A percentile compares a stretch with the other conserved stretches of the same genome.
Conservation (phyloP, 2,329 filamentous ascomycete genomes). For the Curvularia lunata region DNA sequence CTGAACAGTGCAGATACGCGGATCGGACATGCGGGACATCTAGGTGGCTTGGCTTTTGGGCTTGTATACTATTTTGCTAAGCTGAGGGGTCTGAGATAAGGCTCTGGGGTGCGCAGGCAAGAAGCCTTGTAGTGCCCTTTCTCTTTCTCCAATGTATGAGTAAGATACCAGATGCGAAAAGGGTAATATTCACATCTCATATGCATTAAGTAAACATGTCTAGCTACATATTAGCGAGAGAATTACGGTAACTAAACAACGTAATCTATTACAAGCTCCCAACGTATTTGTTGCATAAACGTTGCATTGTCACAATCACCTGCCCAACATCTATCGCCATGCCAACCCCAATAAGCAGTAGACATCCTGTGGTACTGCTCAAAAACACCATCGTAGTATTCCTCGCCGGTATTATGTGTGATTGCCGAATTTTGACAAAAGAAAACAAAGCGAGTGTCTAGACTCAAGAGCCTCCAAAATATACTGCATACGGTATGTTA, state of each 20-base stretch:
- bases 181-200: background rate
- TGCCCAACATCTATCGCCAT: background rate
- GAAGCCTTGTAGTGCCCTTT: background rate
- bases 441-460: background rate
- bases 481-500: constrained; percentile 1
- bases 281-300: background rate
- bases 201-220: background rate
- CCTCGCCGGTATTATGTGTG: background rate
- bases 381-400: background rate
- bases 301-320: background rate
- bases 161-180: background rate
- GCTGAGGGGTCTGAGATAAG: constrained; percentile 26
- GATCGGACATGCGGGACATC: constrained; percentile 53
- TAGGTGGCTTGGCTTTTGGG: constrained; percentile 54
- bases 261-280: constrained; percentile 7
- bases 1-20: constrained; percentile 37
- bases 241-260: background rate
- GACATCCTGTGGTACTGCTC: background rate
- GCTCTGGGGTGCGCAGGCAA: constrained; percentile 1
- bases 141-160: background rate
- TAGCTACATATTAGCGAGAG: background rate
- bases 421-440: background rate
- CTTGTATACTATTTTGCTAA: constrained; percentile 36
- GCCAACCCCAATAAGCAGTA: background rate
- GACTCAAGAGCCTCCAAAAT: background rate